Evolutionary conservation across 2,329 filamentous ascomycete species (phyloP).

Genomic region (Trichoderma koningii): DNA sequence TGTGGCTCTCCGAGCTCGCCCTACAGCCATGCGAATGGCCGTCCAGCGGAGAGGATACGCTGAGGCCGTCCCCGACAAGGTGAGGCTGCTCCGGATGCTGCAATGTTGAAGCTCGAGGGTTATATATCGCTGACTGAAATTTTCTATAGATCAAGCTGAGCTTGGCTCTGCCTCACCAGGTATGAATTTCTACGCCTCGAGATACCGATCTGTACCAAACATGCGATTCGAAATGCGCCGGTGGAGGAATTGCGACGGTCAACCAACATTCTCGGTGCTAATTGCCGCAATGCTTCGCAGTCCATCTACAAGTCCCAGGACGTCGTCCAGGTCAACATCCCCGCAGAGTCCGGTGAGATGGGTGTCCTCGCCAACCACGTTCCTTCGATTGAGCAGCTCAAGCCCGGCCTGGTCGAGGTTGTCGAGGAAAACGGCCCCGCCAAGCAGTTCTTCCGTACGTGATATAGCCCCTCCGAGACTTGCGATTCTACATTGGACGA

Average conservation of each 20-base stretch:
- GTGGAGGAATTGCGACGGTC: constrained; percentile 34
- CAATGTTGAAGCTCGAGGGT: constrained; percentile 21
- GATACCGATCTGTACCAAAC: constrained; percentile 31
- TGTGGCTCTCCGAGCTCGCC: constrained; percentile 80
- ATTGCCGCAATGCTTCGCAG: constrained; percentile 57
- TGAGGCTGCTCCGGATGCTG: constrained; percentile 40
- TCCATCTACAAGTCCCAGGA: constrained; percentile 68
- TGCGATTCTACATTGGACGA: constrained; percentile 8
- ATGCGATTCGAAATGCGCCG: constrained; percentile 37
- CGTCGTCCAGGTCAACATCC: constrained; percentile 95
- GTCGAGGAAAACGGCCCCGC: constrained; percentile 83
- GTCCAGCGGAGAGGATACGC: constrained; percentile 89
- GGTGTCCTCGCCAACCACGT: constrained; percentile 99
- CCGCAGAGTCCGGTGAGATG: constrained; percentile 98
- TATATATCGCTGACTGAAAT: constrained; percentile 25
- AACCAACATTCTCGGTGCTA: constrained; percentile 42
- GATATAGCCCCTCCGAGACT: constrained; percentile 23
- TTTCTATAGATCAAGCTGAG: constrained; percentile 83
- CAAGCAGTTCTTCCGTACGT: constrained; percentile 99
- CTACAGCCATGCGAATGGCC: constrained; percentile 73
- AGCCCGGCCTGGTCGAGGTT: constrained; percentile 92
- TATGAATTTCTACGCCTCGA: constrained; percentile 54
- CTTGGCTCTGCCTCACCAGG: constrained; percentile 96
- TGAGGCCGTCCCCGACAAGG: constrained; percentile 83
- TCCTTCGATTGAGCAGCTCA: constrained; percentile 97